Percentiles rank a stretch among this genome's conserved stretches.
Conservation (phyloP, 495 filamentous ascomycete genomes). For the Cercophora newfieldiana region DNA sequence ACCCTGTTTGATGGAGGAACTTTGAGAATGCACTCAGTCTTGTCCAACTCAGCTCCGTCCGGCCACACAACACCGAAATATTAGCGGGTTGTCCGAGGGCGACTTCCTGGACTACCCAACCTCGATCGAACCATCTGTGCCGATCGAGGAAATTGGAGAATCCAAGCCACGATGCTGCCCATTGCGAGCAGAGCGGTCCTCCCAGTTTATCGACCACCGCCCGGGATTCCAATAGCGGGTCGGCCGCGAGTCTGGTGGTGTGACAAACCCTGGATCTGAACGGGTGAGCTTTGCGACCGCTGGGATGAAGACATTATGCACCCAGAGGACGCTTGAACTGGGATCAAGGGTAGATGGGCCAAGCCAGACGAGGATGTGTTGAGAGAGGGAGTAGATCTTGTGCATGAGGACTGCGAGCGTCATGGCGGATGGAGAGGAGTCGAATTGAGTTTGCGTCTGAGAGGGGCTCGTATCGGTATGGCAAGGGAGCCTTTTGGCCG, state of each 20-base stretch:
- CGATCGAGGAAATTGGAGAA: slow-evolving; percentile 7
- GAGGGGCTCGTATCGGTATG: background rate
- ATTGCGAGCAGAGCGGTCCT: background rate
- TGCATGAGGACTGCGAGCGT: background rate
- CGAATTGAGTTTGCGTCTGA: background rate
- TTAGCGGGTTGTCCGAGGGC: background rate
- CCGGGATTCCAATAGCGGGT: background rate
- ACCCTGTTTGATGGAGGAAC: background rate
- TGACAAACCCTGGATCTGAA: background rate
- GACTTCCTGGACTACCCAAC: background rate
- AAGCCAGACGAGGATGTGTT: slow-evolving; percentile 5
- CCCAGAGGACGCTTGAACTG: background rate
- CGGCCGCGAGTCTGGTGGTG: background rate
- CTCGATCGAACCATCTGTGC: slow-evolving; percentile 2
- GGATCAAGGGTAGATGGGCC: background rate
- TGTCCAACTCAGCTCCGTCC: slow-evolving; percentile 1
- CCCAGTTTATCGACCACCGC: background rate
- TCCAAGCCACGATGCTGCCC: background rate
- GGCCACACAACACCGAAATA: background rate
- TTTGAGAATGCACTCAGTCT: background rate
- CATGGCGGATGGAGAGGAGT: background rate
- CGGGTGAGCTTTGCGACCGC: background rate
- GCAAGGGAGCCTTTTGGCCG: background rate
- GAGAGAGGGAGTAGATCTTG: background rate
- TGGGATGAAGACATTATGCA: slow-evolving; percentile 4